Percentiles rank a stretch among this genome's conserved stretches.
Conservation (phyloP, 2,329 filamentous ascomycete genomes). For the Cordyceps militaris region DNA sequence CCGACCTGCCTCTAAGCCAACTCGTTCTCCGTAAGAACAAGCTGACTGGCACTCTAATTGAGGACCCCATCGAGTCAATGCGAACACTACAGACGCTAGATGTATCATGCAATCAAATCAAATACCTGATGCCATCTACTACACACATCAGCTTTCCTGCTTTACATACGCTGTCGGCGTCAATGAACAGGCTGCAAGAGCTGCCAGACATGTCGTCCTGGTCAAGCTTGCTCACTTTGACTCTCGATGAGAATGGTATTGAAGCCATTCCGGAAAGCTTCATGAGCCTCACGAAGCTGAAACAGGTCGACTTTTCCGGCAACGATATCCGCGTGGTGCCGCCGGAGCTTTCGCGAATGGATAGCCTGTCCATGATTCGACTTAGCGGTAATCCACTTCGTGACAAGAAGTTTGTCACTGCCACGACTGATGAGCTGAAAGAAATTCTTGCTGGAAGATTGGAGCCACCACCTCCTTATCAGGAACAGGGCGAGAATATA, state of each 20-base stretch:
- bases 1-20: slow-evolving; percentile 63
- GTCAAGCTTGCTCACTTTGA: slow-evolving; percentile 63
- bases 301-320: slow-evolving; percentile 73
- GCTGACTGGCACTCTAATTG: slow-evolving; percentile 65
- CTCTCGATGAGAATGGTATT: slow-evolving; percentile 77
- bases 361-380: slow-evolving; percentile 64
- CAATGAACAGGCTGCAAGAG: slow-evolving; percentile 67
- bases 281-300: slow-evolving; percentile 56
- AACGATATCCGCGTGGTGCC: slow-evolving; percentile 77
- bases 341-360: slow-evolving; percentile 72
- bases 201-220: slow-evolving; percentile 72
- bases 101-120: slow-evolving; percentile 68
- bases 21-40: slow-evolving; percentile 72
- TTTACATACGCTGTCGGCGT: slow-evolving; percentile 67
- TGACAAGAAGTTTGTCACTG: slow-evolving; percentile 77
- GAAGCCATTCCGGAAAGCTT: slow-evolving; percentile 71
- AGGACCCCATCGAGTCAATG: slow-evolving; percentile 50
- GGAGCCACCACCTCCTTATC: slow-evolving; percentile 45
- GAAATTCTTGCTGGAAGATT: slow-evolving; percentile 60
- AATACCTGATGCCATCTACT: slow-evolving; percentile 39
- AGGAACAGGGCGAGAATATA: slow-evolving; percentile 23
- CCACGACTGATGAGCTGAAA: slow-evolving; percentile 77
- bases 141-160: slow-evolving; percentile 57
- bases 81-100: slow-evolving; percentile 67
- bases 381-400: slow-evolving; percentile 85